Percentiles rank a stretch among this genome's conserved stretches.
phyloP scores from a whole-genome alignment of 2,329 filamentous ascomycete genomes.

The Penicillium decumbens region DNA sequence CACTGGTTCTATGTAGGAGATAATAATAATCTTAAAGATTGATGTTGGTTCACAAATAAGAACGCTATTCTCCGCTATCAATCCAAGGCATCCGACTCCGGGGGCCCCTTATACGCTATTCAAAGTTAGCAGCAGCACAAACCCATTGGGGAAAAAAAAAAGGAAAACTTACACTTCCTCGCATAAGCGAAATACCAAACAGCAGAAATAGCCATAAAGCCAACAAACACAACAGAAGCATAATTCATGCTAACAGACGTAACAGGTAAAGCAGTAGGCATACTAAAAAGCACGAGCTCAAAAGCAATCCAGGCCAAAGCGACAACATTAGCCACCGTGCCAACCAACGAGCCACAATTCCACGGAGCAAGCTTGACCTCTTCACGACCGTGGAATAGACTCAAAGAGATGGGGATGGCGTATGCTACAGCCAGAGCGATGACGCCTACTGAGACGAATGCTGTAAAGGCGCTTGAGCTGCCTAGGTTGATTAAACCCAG shows the following conservation, averaged over 20 bases:
- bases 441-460: conserved; percentile 53
- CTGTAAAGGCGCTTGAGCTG: conserved; percentile 46
- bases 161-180: conserved; percentile 44
- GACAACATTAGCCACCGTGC: conserved; percentile 45
- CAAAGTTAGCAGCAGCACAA: background rate
- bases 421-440: conserved; percentile 55
- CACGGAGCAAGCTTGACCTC: conserved; percentile 50
- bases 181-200: conserved; percentile 59
- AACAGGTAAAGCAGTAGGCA: conserved; percentile 53
- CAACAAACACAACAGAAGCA: conserved; percentile 66
- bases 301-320: conserved; percentile 51
- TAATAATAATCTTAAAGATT: no score
- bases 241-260: conserved; percentile 61
- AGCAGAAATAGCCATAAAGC: conserved; percentile 56
- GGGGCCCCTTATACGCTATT: conserved; percentile 36
- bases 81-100: conserved; percentile 28
- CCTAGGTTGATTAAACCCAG: conserved; percentile 50
- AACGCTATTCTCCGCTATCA: background rate
- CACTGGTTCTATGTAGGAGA: no score
- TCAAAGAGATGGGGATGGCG: conserved; percentile 53
- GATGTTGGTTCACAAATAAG: no score
- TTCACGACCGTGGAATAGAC: conserved; percentile 43
- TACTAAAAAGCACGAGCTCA: conserved; percentile 58
- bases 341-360: conserved; percentile 45
- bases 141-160: background rate